Evolutionary conservation across 2,329 filamentous ascomycete genomes (phyloP).

Genomic region (Fusarium humuli): DNA sequence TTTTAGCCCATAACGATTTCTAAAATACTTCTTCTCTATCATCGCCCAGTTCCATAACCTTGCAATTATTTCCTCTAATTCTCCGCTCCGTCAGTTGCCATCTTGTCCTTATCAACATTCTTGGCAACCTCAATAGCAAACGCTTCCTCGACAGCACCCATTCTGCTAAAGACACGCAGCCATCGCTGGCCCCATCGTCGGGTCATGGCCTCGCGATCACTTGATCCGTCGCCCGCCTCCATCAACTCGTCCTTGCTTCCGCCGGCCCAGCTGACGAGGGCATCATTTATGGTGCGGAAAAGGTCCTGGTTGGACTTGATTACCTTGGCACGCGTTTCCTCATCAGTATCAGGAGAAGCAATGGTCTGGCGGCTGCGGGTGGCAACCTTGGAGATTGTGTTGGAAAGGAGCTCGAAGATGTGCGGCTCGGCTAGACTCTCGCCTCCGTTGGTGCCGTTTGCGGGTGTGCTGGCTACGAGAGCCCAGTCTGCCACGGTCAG

Average conservation of each 20-base stretch:
- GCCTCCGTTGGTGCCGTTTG: conserved; percentile 64
- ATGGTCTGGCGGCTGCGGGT: conserved; percentile 86
- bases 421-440: conserved; percentile 77
- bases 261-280: conserved; percentile 76
- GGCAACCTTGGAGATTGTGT: conserved; percentile 91
- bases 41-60: conserved; percentile 20
- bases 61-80: conserved; percentile 35
- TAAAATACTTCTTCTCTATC: conserved; percentile 18
- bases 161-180: conserved; percentile 85
- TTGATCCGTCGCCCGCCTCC: conserved; percentile 71
- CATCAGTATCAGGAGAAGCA: conserved; percentile 68
- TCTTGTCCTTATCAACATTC: conserved; percentile 41
- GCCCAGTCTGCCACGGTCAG: conserved; percentile 91
- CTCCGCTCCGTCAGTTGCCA: conserved; percentile 33
- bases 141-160: conserved; percentile 86
- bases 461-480: conserved; percentile 69
- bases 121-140: conserved; percentile 56
- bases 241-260: conserved; percentile 81
- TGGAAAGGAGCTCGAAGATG: conserved; percentile 89
- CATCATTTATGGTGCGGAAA: conserved; percentile 84
- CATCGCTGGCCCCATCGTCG: conserved; percentile 86
- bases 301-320: conserved; percentile 80
- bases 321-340: conserved; percentile 77
- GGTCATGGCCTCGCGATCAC: conserved; percentile 72
- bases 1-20: conserved; percentile 20